A percentile compares a stretch with the other conserved stretches of the same genome.
These are phyloP conservation scores for Phycomyces nitens DNA, from an alignment of 192 early-diverging fungal species.

Conservation along the genomic window DNA sequence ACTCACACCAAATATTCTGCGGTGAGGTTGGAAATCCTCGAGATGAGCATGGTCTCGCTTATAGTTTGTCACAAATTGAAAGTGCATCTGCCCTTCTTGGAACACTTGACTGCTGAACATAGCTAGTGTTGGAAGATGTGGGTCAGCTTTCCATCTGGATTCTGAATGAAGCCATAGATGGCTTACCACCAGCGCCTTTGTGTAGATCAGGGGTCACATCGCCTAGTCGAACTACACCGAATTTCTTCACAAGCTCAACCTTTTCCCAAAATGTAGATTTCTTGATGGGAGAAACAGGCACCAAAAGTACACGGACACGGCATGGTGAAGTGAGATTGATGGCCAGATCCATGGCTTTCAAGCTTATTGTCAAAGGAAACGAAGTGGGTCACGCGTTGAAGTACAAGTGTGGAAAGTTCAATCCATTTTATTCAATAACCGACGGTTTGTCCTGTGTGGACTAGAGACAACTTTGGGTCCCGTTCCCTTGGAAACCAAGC, in stretches of 20 bases:
- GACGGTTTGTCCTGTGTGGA: no score
- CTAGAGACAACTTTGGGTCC: no score
- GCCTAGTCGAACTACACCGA: conserved; percentile 56
- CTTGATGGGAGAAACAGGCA: conserved; percentile 67
- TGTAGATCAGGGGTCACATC: conserved; percentile 67
- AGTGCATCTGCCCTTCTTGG: conserved; percentile 65
- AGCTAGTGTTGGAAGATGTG: conserved; percentile 25
- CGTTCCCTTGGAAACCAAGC: no score
- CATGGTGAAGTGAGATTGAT: conserved; percentile 50
- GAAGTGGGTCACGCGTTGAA: not conserved
- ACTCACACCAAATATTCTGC: conserved; percentile 70
- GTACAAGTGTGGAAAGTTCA: no score
- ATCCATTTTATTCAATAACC: no score
- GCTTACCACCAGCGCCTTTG: conserved; percentile 34
- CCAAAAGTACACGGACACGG: conserved; percentile 63
- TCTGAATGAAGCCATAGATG: not conserved
- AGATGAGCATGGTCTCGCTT: conserved; percentile 61
- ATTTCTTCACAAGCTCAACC: conserved; percentile 61
- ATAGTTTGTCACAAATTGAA: conserved; percentile 69
- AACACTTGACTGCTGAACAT: conserved; percentile 56
- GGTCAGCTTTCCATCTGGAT: no score
- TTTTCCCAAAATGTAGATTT: conserved; percentile 59
- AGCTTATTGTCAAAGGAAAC: not conserved
- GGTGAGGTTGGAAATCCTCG: conserved; percentile 72
- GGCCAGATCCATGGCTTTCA: conserved; percentile 30